phyloP scores from a whole-genome alignment of 768 basidiomycete genomes.

The Astraeus odoratus region DNA sequence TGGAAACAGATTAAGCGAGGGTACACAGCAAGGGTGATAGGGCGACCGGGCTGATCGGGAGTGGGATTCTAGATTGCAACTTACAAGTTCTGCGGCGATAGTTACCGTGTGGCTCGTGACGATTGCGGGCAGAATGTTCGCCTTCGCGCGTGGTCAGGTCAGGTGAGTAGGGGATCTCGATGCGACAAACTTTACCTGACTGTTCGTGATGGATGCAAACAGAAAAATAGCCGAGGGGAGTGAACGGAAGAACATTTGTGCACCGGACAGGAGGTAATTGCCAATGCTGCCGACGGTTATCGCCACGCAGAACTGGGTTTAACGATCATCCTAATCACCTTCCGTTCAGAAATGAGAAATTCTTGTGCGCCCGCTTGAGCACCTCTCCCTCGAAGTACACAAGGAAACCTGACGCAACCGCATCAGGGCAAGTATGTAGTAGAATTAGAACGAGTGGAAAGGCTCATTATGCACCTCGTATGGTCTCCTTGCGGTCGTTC shows the following conservation, averaged over 20 bases:
- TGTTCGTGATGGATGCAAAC: conserved; percentile 86
- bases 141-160: conserved; percentile 29
- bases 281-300: conserved; percentile 51
- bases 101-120: conserved; percentile 95
- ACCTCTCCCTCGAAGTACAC: conserved; percentile 89
- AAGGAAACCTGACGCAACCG: conserved; percentile 60
- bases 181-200: conserved; percentile 37
- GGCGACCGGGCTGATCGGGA: too few species aligned
- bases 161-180: conserved; percentile 6
- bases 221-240: conserved; percentile 91
- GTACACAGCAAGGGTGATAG: conserved; percentile 46
- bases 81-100: conserved; percentile 80
- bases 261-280: conserved; percentile 87
- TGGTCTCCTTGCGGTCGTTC: conserved; percentile 83
- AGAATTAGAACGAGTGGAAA: background rate
- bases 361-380: conserved; percentile 85
- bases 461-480: conserved; percentile 68
- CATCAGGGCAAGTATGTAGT: conserved; percentile 1
- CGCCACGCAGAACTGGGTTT: conserved; percentile 1
- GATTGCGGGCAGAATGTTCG: conserved; percentile 83
- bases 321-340: conserved; percentile 37
- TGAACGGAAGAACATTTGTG: conserved; percentile 85
- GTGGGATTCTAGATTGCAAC: too few species aligned
- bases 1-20: conserved; percentile 5
- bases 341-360: conserved; percentile 89